Percentiles rank a stretch among this genome's conserved stretches.
phyloP scores from a whole-genome alignment of 2,329 filamentous ascomycete species.

The Pseudogymnoascus sp. region DNA sequence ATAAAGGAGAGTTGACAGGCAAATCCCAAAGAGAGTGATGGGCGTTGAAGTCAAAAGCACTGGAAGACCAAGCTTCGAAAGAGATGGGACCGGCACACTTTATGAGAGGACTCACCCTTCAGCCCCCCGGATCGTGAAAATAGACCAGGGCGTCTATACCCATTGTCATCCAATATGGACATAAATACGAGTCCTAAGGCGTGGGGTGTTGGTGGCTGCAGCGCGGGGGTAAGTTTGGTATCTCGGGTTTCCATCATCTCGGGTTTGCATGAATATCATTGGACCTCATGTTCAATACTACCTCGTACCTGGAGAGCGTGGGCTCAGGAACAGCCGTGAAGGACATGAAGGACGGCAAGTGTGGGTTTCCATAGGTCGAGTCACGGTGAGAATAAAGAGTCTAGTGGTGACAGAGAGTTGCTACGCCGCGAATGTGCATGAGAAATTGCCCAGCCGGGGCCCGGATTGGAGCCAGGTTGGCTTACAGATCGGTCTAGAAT shows the following conservation, averaged over 20 bases:
- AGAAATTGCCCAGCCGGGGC: not conserved
- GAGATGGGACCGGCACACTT: not conserved
- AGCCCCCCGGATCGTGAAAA: not conserved
- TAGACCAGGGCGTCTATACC: not conserved
- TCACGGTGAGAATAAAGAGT: conserved; percentile 5
- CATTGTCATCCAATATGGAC: not conserved
- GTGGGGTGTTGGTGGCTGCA: not conserved
- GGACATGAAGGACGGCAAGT: not conserved
- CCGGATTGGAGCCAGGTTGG: not conserved
- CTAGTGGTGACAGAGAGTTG: conserved; percentile 4
- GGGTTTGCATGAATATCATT: not conserved
- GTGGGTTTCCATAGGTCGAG: not conserved
- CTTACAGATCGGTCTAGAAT: conserved; percentile 1
- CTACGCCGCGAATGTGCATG: conserved; percentile 5
- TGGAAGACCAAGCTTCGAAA: not conserved
- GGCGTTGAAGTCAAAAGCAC: conserved; percentile 10
- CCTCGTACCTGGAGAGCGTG: not conserved
- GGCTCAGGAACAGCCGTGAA: not conserved
- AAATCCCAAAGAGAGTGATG: conserved; percentile 21
- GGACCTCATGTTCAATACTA: not conserved
- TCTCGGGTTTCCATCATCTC: not conserved
- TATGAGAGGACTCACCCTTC: not conserved
- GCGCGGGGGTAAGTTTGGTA: not conserved
- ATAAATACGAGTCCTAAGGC: not conserved
- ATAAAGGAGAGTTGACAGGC: conserved; percentile 18